phyloP scores from a whole-genome alignment of 2,329 filamentous ascomycete species.

The Drechslerella coelobrocha region DNA sequence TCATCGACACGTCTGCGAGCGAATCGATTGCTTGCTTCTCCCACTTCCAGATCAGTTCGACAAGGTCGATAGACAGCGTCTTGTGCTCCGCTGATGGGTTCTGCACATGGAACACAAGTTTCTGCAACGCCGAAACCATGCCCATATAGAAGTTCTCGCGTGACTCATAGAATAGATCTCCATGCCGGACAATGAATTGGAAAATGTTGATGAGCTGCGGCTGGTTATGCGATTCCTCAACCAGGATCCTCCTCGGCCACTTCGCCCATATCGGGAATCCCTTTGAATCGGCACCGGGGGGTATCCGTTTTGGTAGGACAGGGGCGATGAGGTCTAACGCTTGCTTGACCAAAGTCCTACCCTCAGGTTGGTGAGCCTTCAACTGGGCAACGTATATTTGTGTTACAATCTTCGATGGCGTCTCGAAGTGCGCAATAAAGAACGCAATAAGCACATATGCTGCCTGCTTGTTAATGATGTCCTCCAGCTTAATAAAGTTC shows the following conservation, averaged over 20 bases:
- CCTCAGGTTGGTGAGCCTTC: constrained; percentile 93
- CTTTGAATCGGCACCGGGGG: constrained; percentile 70
- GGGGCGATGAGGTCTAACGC: constrained; percentile 94
- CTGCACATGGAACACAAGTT: constrained; percentile 77
- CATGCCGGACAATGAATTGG: constrained; percentile 91
- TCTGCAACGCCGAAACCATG: constrained; percentile 86
- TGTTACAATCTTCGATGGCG: constrained; percentile 90
- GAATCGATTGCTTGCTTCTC: constrained; percentile 75
- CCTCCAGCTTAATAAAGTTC: constrained; percentile 98
- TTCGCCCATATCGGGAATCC: constrained; percentile 85
- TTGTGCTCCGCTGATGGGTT: constrained; percentile 90
- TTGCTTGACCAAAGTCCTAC: constrained; percentile 87
- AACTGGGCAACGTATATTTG: constrained; percentile 93
- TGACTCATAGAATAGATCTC: constrained; percentile 91
- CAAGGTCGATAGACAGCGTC: constrained; percentile 86
- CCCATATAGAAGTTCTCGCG: constrained; percentile 87
- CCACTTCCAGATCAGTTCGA: constrained; percentile 90
- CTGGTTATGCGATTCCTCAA: constrained; percentile 91
- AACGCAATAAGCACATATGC: constrained; percentile 97
- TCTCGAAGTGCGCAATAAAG: constrained; percentile 97
- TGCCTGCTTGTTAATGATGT: constrained; percentile 98
- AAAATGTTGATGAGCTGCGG: constrained; percentile 98
- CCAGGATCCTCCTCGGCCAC: constrained; percentile 85
- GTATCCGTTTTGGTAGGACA: constrained; percentile 84
- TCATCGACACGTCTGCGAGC: constrained; percentile 60